Base-by-base conservation (phyloP, 2,329 filamentous ascomycete species). In the Meredithiella fracta region DNA sequence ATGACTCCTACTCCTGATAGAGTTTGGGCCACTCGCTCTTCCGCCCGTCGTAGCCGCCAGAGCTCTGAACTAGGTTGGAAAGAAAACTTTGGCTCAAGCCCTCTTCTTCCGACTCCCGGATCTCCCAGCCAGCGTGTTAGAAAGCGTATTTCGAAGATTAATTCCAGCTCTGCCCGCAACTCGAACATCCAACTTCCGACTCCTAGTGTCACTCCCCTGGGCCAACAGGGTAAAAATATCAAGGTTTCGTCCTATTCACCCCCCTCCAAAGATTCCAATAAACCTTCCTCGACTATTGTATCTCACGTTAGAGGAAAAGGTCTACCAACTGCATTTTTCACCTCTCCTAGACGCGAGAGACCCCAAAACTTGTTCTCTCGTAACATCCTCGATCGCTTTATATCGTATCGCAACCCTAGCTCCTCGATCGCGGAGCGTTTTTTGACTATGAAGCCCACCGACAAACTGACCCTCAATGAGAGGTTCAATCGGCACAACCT, bases 301-400 rank as follows among this genome's bases (percentile, higher is more conserved):
- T 3, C 31, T 8, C 50, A 52, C 29, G 17, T 31, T 17, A 37
- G 17, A 11, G 50, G 50, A 8, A 20, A 22, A 6, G 50, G 50
- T 17, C 50, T 52, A 4, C 50, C 50, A 17, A 38, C 50, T 26
- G 50, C 51, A 26, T 56, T 56, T 15, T 56, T 56, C 29, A 38
- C 54, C 2, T 52, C 54, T 1, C 38, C 54, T 9, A 52, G 6
- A 15, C 29, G 40, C 31, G 5, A 17, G 25, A 54, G 40, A 38
- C 8, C 34, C 4, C 55, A 53, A 25, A 47, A 22, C 31, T 25
- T 31, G 42, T 26, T 31, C 20, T 47, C 50, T 15, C 38, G 42
- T 37, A 54, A 56, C 23, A 42, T 37, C 25, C 40, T 38, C 20
- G 57, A 58, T 47, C 57, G 57, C 37, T 58, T 58, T 38, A 42